These are phyloP conservation scores for Arachnomyces sp. DNA, from an alignment of 2,329 filamentous ascomycete species.

Conservation along the genomic window DNA sequence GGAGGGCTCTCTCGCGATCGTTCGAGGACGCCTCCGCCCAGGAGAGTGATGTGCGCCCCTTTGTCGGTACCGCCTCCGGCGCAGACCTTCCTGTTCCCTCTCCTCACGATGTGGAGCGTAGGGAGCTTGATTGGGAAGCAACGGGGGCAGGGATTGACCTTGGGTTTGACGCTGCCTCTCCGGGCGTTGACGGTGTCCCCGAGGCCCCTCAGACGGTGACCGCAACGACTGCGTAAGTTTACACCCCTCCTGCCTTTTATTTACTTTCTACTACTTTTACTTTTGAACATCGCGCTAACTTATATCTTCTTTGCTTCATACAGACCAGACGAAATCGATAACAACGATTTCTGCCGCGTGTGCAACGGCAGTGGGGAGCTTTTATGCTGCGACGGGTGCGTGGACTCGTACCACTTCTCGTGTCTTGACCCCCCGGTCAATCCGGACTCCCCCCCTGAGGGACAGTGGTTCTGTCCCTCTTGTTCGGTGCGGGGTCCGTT, in stretches of 20 bases:
- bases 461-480: slow-evolving; percentile 74
- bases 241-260: background rate
- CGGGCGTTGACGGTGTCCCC: background rate
- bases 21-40: slow-evolving; percentile 16
- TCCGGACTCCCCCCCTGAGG: slow-evolving; percentile 55
- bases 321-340: slow-evolving; percentile 43
- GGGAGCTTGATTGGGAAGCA: no score
- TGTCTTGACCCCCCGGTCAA: slow-evolving; percentile 77
- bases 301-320: background rate
- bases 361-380: slow-evolving; percentile 78
- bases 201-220: background rate
- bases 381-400: slow-evolving; percentile 88
- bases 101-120: no score
- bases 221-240: slow-evolving; percentile 3
- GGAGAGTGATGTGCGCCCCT: slow-evolving; percentile 21
- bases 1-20: slow-evolving; percentile 16
- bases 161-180: no score
- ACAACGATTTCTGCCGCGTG: slow-evolving; percentile 82
- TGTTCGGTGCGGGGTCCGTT: slow-evolving; percentile 48
- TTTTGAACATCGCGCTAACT: no score
- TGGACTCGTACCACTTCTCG: slow-evolving; percentile 78
- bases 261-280: background rate
- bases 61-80: slow-evolving; percentile 11
- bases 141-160: no score
- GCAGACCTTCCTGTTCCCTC: slow-evolving; percentile 10